A percentile compares a stretch with the other conserved stretches of the same genome.
phyloP scores from a whole-genome alignment of 768 basidiomycete species.

The Lactarius indigo region DNA sequence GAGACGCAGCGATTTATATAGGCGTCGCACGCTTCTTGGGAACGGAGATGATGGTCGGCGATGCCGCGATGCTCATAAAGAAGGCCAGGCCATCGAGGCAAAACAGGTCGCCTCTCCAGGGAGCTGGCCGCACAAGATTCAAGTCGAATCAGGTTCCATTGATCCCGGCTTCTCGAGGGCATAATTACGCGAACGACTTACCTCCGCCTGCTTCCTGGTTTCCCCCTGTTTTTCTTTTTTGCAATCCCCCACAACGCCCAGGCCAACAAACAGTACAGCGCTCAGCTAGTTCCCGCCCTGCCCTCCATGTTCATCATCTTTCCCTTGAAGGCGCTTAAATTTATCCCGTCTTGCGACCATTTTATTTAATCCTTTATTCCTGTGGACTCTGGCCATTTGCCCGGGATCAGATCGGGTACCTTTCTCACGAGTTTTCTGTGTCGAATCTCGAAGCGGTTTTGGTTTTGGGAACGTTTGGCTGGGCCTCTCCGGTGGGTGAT shows the following conservation, averaged over 20 bases:
- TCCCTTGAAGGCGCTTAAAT: conserved; percentile 14
- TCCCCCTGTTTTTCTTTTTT: conserved; percentile 13
- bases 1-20: conserved; percentile 24
- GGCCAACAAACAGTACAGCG: conserved; percentile 23
- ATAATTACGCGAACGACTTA: conserved; percentile 26
- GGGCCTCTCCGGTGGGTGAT: not conserved
- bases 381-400: conserved; percentile 8
- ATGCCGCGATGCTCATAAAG: conserved; percentile 25
- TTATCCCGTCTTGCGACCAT: conserved; percentile 7
- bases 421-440: conserved; percentile 20
- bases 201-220: conserved; percentile 18
- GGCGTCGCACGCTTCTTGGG: conserved; percentile 20
- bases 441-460: conserved; percentile 14
- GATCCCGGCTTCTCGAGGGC: conserved; percentile 24
- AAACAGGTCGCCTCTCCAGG: conserved; percentile 13
- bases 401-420: conserved; percentile 16
- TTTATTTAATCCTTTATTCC: conserved; percentile 10
- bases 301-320: conserved; percentile 3
- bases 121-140: conserved; percentile 22
- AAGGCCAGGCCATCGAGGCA: conserved; percentile 26
- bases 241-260: conserved; percentile 15
- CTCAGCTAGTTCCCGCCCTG: conserved; percentile 18
- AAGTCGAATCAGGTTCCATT: conserved; percentile 25
- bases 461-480: conserved; percentile 7
- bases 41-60: conserved; percentile 25